Evolutionary conservation across 1,284 basidiomycete genomes (phyloP), one percentile per base, ranked within the genome.

Genomic region (Somion occarium): DNA sequence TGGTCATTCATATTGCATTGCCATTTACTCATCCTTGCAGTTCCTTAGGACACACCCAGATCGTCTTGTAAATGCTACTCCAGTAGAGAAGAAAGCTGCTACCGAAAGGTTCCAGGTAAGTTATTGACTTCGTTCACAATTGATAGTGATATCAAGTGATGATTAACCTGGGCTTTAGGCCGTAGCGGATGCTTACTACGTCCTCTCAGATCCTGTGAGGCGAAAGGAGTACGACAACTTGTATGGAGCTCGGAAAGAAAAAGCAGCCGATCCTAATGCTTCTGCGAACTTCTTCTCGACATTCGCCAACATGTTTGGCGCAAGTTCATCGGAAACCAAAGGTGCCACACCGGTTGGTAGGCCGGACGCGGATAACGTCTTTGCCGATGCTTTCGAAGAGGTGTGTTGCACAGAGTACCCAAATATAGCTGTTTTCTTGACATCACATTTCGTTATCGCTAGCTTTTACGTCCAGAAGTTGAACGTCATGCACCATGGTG

Each of bases 101-200:
- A 95, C 93, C 1, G 91, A 92, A 68, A 76, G 78, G 50, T 95
- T 95, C 65, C 90, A 91, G 71, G 83, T 83, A 55, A n/a, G 57
- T 44, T 38, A 27, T 11, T n/a, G 7, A 44, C 7, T 44, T 38
- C 19, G n/a, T 43, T 30, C 30, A 34, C 30, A n/a, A n/a, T 22
- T 44, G 9, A n/a, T 43, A 44, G 30, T 22, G 24, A 38, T 25
- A 9, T 20, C 22, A 41, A 41, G 11, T 24, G 7, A 2, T 25
- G 7, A 11, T 41, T 12, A 30, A 46, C 24, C 24, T 5, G 18
- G 9, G n/a, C 0, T 13, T 11, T 63, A 92, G 88, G 84, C 85
- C 12, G 86, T 98, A 54, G 93, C 95, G 46, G 94, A 98, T 71
- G 95, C 95, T 9, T 98, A 98, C 73, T 98, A 94, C 67, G 91